Evolutionary conservation across 2,329 filamentous ascomycete genomes (phyloP), one percentile per base, ranked within the genome.

Genomic region (Thielaviopsis punctulata): DNA sequence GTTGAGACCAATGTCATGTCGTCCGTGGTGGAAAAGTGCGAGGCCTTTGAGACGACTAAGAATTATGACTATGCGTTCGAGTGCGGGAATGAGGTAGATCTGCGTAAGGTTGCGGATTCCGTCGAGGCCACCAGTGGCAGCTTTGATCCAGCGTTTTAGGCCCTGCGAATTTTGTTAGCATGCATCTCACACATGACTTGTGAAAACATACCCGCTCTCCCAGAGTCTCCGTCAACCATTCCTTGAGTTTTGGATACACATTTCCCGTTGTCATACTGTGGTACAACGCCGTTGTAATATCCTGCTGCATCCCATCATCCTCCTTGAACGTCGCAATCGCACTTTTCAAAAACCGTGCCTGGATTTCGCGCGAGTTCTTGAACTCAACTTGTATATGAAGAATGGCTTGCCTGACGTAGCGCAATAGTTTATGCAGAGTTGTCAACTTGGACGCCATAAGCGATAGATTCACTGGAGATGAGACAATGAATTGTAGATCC

Each of bases 61-160:
- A 27, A 95, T 81, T 22, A 95, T 79, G 46, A 77, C 76, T 58
- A 84, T 84, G 50, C 90, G 80, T 59, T 96, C 88, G 1, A 96
- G 71, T 0, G 86, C 87, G 0, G 92, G 92, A 2, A 96, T 73
- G 49, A 95, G 79, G 63, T 93, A 89, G 62, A 95, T 83, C 61
- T 95, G 89, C 0, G 88, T 72, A 12, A 96, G 72, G 50, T 78
- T 76, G 48, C 87, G 78, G 9, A 96, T 73, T 51, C 79, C 82
- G 55, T 86, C 80, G 19, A 95, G 81, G 1, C 88, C 86, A 3
- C 79, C 78, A 1, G 77, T 74, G 2, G 93, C 84, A 5, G 85
- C 82, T 61, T 90, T 93, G 57, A 96, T 89, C 92, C 92, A 98
- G 48, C 92, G 75, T 66, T 95, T 95, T 60, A 94, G 86, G 0